Evolutionary conservation across 225 moss, liverwort and hornwort genomes (phyloP), one percentile per base, ranked within the genome.

Genomic region (Physcomitrium patens): DNA sequence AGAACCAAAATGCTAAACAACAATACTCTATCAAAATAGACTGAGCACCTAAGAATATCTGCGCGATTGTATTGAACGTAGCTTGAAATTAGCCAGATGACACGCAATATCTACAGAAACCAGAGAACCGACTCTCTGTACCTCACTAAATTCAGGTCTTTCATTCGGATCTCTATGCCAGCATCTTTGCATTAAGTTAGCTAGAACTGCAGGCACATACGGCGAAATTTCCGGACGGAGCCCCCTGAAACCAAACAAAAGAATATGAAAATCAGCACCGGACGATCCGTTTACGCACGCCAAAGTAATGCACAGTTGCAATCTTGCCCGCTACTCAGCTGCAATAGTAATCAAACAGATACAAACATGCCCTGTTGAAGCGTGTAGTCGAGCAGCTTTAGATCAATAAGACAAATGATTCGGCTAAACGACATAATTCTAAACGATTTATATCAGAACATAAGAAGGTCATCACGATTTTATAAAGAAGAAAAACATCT

Each of bases 91-190:
- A 45, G 65, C 56, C 54, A 45, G 14, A 23, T 44, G 16, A 63
- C 42, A 56, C 13, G 58, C 22, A 58, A 22, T 22, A 12, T 13
- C 24, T 48, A 58, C 45, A 73, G 14, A 69, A 37, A 49, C 12
- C 14, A 31, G 62, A 15, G 7, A 67, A 54, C 50, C 23, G 0
- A 31, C 15, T 41, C 5, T 24, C 19, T 13, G 44, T 78, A 97
- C 97, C 93, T 94, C 97, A 70, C 83, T 89, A 57, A 99, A 94
- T 69, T 99, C 97, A 59, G 97, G 97, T 71, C 97, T 76, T 80
- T 91, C 90, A 22, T 49, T 79, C 14, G 94, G 85, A 65, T 93
- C 87, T 72, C 80, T 84, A 59, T 90, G 90, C 97, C 97, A 99
- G 83, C 97, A 99, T 12, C 78, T 78, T 80, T 93, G 87, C 64